A percentile compares a stretch with the other conserved stretches of the same genome.
phyloP scores from a whole-genome alignment of 805 yeast species.

The Saccharomycopsis microspora region DNA sequence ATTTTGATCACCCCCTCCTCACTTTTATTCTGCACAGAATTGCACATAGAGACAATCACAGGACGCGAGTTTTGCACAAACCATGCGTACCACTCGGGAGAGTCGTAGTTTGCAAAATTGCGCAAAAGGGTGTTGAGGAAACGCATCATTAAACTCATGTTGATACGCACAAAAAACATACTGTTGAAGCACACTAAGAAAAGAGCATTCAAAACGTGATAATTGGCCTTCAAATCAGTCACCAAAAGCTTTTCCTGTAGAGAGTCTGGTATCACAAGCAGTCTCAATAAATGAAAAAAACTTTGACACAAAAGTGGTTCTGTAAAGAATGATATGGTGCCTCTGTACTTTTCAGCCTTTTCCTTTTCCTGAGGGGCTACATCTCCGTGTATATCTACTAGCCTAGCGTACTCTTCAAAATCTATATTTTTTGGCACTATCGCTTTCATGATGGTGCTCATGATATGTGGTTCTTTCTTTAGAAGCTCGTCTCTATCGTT shows the following conservation, averaged over 20 bases:
- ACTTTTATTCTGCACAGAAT: not conserved
- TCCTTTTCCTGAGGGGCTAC: not conserved
- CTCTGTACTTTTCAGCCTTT: not conserved
- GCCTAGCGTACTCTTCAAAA: not conserved
- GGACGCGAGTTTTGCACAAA: not conserved
- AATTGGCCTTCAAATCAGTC: not conserved
- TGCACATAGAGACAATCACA: not conserved
- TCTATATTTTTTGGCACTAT: not conserved
- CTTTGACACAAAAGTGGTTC: conserved; percentile 15
- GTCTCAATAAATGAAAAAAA: conserved; percentile 13
- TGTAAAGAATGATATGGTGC: conserved; percentile 9
- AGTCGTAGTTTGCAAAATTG: conserved; percentile 5
- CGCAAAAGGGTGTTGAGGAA: conserved; percentile 11
- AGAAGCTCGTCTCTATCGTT: conserved; percentile 7
- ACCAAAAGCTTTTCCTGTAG: not conserved
- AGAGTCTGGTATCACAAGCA: conserved; percentile 2
- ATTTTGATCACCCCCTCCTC: conserved; percentile 1
- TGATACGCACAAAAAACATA: conserved; percentile 11
- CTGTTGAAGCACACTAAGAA: conserved; percentile 11
- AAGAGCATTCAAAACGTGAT: not conserved
- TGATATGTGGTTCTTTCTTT: conserved; percentile 1
- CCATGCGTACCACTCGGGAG: conserved; percentile 2
- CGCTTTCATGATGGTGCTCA: not conserved
- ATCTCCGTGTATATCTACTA: not conserved
- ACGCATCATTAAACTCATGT: conserved; percentile 8